phyloP scores from a whole-genome alignment of 768 basidiomycete genomes.

The Sutorius australiensis region DNA sequence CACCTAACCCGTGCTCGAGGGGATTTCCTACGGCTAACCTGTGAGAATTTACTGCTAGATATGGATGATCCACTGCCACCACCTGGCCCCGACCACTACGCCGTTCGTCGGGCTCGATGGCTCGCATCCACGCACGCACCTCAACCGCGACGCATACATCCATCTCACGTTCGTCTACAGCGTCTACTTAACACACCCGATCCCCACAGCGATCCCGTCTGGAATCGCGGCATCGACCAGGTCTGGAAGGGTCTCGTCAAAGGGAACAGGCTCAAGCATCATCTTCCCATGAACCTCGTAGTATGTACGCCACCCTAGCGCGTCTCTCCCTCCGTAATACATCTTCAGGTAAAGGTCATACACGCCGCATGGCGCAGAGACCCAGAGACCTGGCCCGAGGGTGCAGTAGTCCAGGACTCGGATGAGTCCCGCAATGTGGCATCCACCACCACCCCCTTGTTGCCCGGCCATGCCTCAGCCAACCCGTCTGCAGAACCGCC shows the following conservation, averaged over 20 bases:
- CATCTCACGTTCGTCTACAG: constrained; percentile 48
- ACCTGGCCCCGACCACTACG: constrained; percentile 63
- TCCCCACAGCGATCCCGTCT: constrained; percentile 48
- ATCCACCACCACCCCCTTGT: not conserved
- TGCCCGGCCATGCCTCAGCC: not conserved
- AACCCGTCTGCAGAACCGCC: constrained; percentile 1
- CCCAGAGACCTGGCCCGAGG: constrained; percentile 66
- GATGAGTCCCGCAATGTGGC: constrained; percentile 42
- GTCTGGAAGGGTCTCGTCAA: constrained; percentile 61
- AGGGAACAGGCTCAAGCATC: constrained; percentile 55
- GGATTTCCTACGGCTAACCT: not conserved
- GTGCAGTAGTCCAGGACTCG: constrained; percentile 55
- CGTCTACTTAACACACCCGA: constrained; percentile 45
- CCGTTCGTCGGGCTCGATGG: constrained; percentile 63
- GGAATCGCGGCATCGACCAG: constrained; percentile 54
- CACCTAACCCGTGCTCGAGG: not conserved
- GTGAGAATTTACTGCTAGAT: constrained; percentile 22
- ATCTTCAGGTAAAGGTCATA: constrained; percentile 62
- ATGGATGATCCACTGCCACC: constrained; percentile 43
- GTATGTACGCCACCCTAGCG: constrained; percentile 39
- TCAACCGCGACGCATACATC: constrained; percentile 29
- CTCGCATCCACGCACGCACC: constrained; percentile 30
- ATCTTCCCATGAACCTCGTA: constrained; percentile 59
- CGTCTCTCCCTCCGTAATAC: constrained; percentile 1
- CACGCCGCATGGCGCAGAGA: constrained; percentile 75